Conservation (phyloP, 495 filamentous ascomycete species). For the Letharia lupina region DNA sequence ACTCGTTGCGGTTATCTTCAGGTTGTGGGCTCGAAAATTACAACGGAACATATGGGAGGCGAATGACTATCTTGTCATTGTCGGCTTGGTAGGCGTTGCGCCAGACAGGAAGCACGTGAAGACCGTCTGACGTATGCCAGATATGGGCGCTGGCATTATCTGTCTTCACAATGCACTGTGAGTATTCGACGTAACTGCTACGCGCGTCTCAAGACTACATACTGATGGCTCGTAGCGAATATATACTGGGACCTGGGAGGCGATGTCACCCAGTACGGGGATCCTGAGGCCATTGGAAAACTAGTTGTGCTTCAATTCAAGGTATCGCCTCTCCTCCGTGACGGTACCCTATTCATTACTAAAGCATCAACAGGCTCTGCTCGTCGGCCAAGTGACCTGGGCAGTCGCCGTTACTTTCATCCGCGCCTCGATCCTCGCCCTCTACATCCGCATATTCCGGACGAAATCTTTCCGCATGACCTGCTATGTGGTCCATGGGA, state of each 20-base stretch:
- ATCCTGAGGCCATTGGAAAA: slow-evolving; percentile 7
- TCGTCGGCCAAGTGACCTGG: slow-evolving; percentile 25
- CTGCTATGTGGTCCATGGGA: slow-evolving; percentile 25
- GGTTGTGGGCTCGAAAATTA: slow-evolving; percentile 21
- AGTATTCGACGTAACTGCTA: neutral
- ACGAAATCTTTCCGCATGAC: slow-evolving; percentile 31
- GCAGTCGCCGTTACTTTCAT: slow-evolving; percentile 28
- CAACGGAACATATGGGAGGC: slow-evolving; percentile 7
- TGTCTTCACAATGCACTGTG: slow-evolving; percentile 16
- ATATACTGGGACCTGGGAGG: slow-evolving; percentile 18
- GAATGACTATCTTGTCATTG: slow-evolving; percentile 19
- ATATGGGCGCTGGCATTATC: slow-evolving; percentile 15
- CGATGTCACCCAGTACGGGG: slow-evolving; percentile 10
- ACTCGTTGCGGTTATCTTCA: slow-evolving; percentile 12
- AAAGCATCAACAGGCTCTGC: neutral
- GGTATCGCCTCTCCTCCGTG: neutral
- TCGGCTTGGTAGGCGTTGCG: slow-evolving; percentile 16
- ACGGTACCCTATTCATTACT: neutral
- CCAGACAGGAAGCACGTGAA: neutral
- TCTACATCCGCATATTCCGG: slow-evolving; percentile 37
- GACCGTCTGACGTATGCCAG: slow-evolving; percentile 11
- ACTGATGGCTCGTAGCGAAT: slow-evolving; percentile 3
- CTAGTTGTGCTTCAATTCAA: slow-evolving; percentile 14
- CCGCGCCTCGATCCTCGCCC: slow-evolving; percentile 36
- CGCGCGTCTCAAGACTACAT: neutral